Evolutionary conservation across 2,329 filamentous ascomycete species (phyloP).

Genomic region (Pseudogymnoascus pannorum): DNA sequence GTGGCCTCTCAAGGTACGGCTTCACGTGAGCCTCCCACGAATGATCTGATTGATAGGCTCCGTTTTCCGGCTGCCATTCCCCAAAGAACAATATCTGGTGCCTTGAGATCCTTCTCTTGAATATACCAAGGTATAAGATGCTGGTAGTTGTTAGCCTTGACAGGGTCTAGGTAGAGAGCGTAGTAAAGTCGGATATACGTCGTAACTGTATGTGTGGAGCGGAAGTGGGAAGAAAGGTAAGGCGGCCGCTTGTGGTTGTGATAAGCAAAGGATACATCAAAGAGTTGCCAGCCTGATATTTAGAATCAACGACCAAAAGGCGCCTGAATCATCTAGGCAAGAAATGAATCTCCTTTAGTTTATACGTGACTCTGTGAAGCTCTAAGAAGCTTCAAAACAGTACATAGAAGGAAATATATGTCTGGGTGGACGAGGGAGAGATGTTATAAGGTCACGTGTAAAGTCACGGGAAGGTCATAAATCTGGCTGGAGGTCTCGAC

Average conservation of each 20-base stretch:
- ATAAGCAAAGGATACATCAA: neutral
- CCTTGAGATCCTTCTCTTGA: neutral
- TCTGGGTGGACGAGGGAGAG: neutral
- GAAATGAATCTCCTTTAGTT: neutral
- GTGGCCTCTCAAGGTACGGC: neutral
- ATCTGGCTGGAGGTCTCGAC: neutral
- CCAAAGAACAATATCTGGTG: neutral
- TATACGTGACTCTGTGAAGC: neutral
- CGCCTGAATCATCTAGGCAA: neutral
- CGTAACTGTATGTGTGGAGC: neutral
- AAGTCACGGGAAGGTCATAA: neutral
- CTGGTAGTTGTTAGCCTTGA: neutral
- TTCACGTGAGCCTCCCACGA: neutral
- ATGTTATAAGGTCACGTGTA: neutral
- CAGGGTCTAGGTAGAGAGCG: conserved; percentile 5
- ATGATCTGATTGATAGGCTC: neutral
- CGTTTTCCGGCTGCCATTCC: neutral
- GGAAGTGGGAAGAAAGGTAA: neutral
- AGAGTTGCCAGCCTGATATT: neutral
- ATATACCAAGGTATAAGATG: neutral
- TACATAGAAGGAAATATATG: neutral
- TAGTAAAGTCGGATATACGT: neutral
- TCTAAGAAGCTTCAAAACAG: neutral
- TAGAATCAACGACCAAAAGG: neutral
- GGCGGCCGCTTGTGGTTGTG: conserved; percentile 3